Evolutionary conservation across 306 rosid species (phyloP).

Genomic region (Biancaea sappan): DNA sequence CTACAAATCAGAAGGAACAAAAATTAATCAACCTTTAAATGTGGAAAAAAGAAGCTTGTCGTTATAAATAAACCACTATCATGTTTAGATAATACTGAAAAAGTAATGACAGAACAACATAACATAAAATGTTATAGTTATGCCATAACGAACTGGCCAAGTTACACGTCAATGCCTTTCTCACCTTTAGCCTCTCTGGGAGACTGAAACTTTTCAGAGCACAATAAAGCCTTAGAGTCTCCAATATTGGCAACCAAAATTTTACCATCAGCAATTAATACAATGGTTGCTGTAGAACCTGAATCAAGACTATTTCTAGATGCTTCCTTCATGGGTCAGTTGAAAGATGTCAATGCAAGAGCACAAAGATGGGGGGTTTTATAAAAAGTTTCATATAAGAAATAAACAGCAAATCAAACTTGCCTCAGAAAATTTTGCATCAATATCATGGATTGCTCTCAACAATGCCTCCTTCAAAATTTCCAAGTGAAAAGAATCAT

Average conservation of each 20-base stretch:
- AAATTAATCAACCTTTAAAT: slow-evolving; percentile 38
- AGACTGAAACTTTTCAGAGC: slow-evolving; percentile 79
- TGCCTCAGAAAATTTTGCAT: slow-evolving; percentile 84
- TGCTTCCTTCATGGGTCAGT: slow-evolving; percentile 80
- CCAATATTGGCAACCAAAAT: slow-evolving; percentile 94
- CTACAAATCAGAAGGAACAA: slow-evolving; percentile 56
- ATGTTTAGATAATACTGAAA: slow-evolving; percentile 11
- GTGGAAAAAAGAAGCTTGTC: slow-evolving; percentile 14
- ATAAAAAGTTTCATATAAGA: slow-evolving; percentile 23
- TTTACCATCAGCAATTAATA: slow-evolving; percentile 80
- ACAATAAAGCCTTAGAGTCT: slow-evolving; percentile 90
- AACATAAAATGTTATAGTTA: slow-evolving; percentile 21
- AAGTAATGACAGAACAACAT: not conserved
- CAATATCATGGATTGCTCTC: slow-evolving; percentile 87
- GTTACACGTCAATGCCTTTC: slow-evolving; percentile 32
- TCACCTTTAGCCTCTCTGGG: slow-evolving; percentile 90
- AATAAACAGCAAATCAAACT: slow-evolving; percentile 33
- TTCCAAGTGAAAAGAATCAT: slow-evolving; percentile 79
- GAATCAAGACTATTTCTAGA: slow-evolving; percentile 59
- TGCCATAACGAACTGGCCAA: slow-evolving; percentile 9
- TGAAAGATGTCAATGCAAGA: slow-evolving; percentile 45
- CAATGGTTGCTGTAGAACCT: slow-evolving; percentile 84
- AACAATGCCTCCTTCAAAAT: slow-evolving; percentile 90
- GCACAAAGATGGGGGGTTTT: not conserved
- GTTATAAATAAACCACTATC: slow-evolving; percentile 15